A percentile compares a stretch with the other conserved stretches of the same genome.
These are phyloP conservation scores for Agrocybe pediades DNA, from an alignment of 768 basidiomycete genomes.

Conservation along the genomic window DNA sequence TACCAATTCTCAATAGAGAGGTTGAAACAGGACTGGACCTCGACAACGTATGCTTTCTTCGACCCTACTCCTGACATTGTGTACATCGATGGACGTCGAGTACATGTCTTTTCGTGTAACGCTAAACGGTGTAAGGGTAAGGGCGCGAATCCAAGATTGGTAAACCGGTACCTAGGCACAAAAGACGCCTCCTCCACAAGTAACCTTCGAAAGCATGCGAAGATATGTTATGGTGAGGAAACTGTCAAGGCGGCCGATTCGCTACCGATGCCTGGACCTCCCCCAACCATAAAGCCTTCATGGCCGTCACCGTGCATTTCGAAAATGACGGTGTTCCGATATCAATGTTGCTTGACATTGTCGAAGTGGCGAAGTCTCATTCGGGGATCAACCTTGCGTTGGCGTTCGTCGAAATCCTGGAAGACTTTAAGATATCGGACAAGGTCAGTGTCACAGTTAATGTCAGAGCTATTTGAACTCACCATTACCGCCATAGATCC, in stretches of 20 bases:
- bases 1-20: background rate
- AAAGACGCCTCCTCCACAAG: slow-evolving; percentile 16
- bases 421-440: slow-evolving; percentile 32
- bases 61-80: slow-evolving; percentile 7
- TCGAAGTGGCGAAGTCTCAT: slow-evolving; percentile 37
- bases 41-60: slow-evolving; percentile 19
- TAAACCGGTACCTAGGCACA: slow-evolving; percentile 13
- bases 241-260: slow-evolving; percentile 19
- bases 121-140: slow-evolving; percentile 8
- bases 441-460: slow-evolving; percentile 25
- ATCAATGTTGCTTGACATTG: slow-evolving; percentile 33
- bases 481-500: background rate
- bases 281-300: slow-evolving; percentile 32
- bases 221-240: slow-evolving; percentile 27
- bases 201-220: slow-evolving; percentile 27
- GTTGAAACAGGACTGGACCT: slow-evolving; percentile 8
- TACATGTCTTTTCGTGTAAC: slow-evolving; percentile 13
- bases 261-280: slow-evolving; percentile 39
- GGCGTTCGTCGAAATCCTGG: slow-evolving; percentile 30
- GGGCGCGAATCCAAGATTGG: background rate
- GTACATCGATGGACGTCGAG: background rate
- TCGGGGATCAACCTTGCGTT: slow-evolving; percentile 32
- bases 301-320: slow-evolving; percentile 34
- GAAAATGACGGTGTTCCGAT: slow-evolving; percentile 28
- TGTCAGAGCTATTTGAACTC: background rate